These are phyloP conservation scores for Kodamaea hsintzibuensis DNA, from an alignment of 805 yeast species.

Conservation along the genomic window DNA sequence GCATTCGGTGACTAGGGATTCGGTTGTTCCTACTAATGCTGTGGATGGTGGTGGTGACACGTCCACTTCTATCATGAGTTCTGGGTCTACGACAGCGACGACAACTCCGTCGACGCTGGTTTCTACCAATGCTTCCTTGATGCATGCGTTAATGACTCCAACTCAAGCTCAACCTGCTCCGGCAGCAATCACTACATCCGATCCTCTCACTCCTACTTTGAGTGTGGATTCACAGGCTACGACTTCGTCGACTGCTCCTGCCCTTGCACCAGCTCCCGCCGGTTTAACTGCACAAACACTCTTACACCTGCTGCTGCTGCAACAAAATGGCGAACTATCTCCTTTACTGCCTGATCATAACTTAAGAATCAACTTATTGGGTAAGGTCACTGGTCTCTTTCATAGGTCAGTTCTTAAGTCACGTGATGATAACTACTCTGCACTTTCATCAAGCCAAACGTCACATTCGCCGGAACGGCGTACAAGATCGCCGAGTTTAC, in stretches of 20 bases:
- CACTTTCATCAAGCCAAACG: slow-evolving; percentile 18
- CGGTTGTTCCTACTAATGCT: neutral
- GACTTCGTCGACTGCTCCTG: neutral
- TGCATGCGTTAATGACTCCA: neutral
- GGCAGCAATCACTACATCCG: neutral
- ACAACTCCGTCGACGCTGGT: slow-evolving; percentile 6
- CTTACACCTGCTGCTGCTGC: neutral
- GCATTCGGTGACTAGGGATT: neutral
- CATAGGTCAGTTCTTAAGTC: slow-evolving; percentile 14
- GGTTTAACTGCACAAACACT: neutral
- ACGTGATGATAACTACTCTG: slow-evolving; percentile 9
- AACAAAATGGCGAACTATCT: neutral
- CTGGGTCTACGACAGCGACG: neutral
- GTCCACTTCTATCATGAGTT: neutral
- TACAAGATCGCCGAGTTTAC: neutral
- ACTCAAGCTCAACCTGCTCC: neutral
- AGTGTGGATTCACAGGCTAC: neutral
- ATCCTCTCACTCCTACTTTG: slow-evolving; percentile 4
- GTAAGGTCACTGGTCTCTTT: slow-evolving; percentile 34
- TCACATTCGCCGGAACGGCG: slow-evolving; percentile 7
- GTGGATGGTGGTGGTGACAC: neutral
- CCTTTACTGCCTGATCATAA: slow-evolving; percentile 14
- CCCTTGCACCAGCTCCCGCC: neutral
- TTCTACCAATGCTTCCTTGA: slow-evolving; percentile 3
- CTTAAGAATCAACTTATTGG: slow-evolving; percentile 26